Base-by-base conservation (phyloP, 2,329 filamentous ascomycete genomes). In the Lachnellula hyalina region DNA sequence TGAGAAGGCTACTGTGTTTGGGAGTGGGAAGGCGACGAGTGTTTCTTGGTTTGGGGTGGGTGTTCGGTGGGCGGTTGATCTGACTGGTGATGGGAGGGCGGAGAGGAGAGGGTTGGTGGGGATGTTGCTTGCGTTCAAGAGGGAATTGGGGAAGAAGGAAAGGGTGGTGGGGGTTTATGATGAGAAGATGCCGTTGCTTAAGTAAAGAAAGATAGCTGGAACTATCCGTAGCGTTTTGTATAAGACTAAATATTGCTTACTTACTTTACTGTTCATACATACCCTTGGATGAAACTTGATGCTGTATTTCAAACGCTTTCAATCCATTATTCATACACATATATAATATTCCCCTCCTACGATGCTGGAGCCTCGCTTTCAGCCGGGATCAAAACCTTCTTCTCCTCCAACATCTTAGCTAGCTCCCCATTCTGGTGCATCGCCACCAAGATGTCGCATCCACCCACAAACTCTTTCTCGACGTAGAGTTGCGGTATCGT, bases 381-480 rank as follows among this genome's bases (percentile, higher is more conserved):
- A 5, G 54, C 61, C 25, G 65, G 57, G 35, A 62, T 83, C 53
- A 99, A 74, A n/a, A 97, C 89, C 59, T 84, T 84, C 79, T 96
- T 96, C 73, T 96, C 89, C 70, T 96, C 90, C 49, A 99, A 78
- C 71, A 97, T 73, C 79, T 95, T 95, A 8, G 91, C 90, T 67
- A 99, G 75, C 64, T 95, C 91, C 28, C 94, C 94, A 68, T 90
- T 95, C 75, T 96, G 89, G 76, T 97, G 93, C 94, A 99, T 97
- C 2, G 87, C 88, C 71, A 97, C 87, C 65, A 99, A 73, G 61
- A 99, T 99, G 73, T 99, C 94, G 71, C 92, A 96, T n/a, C 94
- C 94, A 53, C 94, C 94, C 47, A 99, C 79, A 70, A 99, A 99
- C 71, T 99, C 93, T 75, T 93, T 93, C 60, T 95, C 84, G 50